A percentile compares a stretch with the other conserved stretches of the same genome.
Evolutionary conservation across 2,329 filamentous ascomycete genomes (phyloP).

Genomic region (Pseudocercospora vitis): DNA sequence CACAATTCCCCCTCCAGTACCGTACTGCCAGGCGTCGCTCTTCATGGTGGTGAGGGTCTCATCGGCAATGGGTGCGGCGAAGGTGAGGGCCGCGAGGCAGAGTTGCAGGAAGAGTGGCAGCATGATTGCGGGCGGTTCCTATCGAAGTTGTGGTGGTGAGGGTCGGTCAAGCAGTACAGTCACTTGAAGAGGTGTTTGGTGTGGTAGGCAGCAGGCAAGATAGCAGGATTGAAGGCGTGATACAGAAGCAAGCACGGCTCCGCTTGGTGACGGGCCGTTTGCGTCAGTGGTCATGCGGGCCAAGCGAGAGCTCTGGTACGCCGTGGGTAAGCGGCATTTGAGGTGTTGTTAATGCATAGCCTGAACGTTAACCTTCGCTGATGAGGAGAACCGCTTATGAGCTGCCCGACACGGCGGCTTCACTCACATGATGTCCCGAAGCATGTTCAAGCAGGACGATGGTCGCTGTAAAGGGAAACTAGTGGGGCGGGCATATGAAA

Average conservation of each 20-base stretch:
- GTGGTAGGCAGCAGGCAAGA: conserved; percentile 2
- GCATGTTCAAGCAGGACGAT: too few relatives aligned
- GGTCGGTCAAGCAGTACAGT: too few relatives aligned
- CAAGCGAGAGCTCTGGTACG: not conserved
- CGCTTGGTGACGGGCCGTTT: not conserved
- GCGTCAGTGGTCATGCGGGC: not conserved
- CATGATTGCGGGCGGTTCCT: too few relatives aligned
- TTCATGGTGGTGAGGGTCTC: conserved; percentile 44
- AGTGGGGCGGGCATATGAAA: too few relatives aligned
- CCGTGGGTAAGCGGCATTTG: conserved; percentile 29
- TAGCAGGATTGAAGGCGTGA: not conserved
- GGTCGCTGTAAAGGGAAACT: too few relatives aligned
- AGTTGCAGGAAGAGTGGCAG: conserved; percentile 55
- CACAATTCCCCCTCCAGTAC: conserved; percentile 61
- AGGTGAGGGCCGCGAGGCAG: conserved; percentile 51
- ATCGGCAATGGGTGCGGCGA: conserved; percentile 45
- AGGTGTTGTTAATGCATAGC: too few relatives aligned
- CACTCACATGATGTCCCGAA: too few relatives aligned
- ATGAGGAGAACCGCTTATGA: too few relatives aligned
- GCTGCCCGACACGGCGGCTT: too few relatives aligned
- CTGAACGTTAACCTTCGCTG: too few relatives aligned
- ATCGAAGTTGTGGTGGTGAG: not conserved
- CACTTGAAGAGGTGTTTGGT: not conserved
- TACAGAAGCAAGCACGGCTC: not conserved
- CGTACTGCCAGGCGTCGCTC: conserved; percentile 56